Conservation (phyloP, 441 rosid genomes). For the Erodium texanum region DNA sequence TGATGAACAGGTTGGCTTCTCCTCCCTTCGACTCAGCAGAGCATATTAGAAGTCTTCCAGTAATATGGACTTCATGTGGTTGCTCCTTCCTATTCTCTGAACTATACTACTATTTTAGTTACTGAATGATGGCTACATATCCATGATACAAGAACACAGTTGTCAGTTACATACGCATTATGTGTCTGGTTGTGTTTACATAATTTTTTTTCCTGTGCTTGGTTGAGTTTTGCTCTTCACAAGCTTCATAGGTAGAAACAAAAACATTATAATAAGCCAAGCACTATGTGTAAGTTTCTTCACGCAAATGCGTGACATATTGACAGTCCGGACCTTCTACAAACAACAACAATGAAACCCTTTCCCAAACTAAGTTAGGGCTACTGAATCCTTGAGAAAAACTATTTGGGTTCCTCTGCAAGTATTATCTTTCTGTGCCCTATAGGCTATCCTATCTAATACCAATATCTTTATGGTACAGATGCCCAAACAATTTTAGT, state of each 20-base stretch:
- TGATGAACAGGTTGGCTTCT: constrained; percentile 64
- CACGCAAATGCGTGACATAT: not conserved
- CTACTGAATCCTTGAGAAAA: not conserved
- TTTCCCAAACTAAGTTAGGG: not conserved
- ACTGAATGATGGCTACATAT: constrained; percentile 8
- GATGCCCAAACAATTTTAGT: not conserved
- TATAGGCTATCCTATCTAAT: not conserved
- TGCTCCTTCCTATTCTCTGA: not conserved
- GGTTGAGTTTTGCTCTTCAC: not conserved
- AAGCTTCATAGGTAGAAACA: not conserved
- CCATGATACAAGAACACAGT: not conserved
- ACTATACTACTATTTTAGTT: constrained; percentile 1
- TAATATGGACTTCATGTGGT: not conserved
- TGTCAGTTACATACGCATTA: not conserved
- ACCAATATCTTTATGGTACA: not conserved
- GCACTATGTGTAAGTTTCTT: not conserved
- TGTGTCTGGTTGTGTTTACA: not conserved
- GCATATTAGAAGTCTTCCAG: not conserved
- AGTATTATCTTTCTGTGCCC: no score
- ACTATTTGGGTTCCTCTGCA: not conserved
- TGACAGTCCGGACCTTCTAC: not conserved
- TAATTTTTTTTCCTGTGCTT: not conserved
- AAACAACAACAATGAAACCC: not conserved
- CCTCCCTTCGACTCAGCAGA: not conserved
- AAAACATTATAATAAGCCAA: not conserved